A percentile compares a stretch with the other conserved stretches of the same genome.
Conservation (phyloP, 495 filamentous ascomycete genomes). For the Patellaria atrata region DNA sequence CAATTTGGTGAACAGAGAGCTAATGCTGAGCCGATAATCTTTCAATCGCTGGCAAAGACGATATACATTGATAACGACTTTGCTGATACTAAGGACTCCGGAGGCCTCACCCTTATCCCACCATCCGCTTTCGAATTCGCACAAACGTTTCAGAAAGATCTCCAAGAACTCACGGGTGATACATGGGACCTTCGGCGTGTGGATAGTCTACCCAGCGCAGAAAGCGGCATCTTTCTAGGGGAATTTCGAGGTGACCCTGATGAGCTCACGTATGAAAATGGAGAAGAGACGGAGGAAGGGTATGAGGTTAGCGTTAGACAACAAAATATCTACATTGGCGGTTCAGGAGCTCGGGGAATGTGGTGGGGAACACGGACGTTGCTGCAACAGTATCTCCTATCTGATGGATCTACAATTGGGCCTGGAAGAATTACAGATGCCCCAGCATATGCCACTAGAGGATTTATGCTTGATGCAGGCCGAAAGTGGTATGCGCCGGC, state of each 20-base stretch:
- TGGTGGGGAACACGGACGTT: conserved; percentile 43
- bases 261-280: conserved; percentile 34
- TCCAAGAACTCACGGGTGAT: conserved; percentile 27
- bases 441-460: conserved; percentile 35
- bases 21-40: conserved; percentile 1
- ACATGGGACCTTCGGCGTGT: conserved; percentile 23
- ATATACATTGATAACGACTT: conserved; percentile 11
- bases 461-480: conserved; percentile 41
- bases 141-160: conserved; percentile 31
- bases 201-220: conserved; percentile 18
- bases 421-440: conserved; percentile 28
- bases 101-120: conserved; percentile 40
- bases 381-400: conserved; percentile 32
- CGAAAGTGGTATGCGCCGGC: conserved; percentile 40
- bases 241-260: conserved; percentile 6
- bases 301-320: conserved; percentile 29
- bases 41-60: conserved; percentile 8
- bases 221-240: conserved; percentile 30
- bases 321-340: conserved; percentile 27
- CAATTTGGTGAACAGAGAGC: conserved; percentile 10
- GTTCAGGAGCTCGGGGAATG: conserved; percentile 37
- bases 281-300: conserved; percentile 32
- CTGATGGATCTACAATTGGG: conserved; percentile 21
- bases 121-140: conserved; percentile 36
- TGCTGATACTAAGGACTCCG: conserved; percentile 22